Base-by-base conservation (phyloP, 2,329 filamentous ascomycete genomes). In the Teratosphaeria nubilosa region DNA sequence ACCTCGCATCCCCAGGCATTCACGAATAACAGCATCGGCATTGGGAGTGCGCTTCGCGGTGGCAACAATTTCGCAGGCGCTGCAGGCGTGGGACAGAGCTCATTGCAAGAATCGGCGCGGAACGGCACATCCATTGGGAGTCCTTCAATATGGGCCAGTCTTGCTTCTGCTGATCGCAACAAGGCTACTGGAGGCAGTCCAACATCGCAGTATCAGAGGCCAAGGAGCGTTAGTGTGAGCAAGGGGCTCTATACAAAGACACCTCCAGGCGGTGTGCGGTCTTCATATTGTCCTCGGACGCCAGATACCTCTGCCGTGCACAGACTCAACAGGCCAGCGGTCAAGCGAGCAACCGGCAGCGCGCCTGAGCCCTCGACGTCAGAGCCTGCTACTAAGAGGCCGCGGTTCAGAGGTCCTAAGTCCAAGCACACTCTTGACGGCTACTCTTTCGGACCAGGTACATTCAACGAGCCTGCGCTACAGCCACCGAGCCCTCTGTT, bases 401-500 rank as follows among this genome's bases (percentile, higher is more conserved):
- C 48, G 24, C 25, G 59, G 9, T 59, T 61, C 31, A 52, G 25
- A 27, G 56, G 11, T 10, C 63, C 64, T 7, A 62, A 63, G 24
- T 54, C 58, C 14, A 62, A 60, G 27, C 61, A 65, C 50, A 62
- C 56, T 13, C 64, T 68, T 48, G 65, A 67, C 57, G 59, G 58
- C 30, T 64, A 66, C 41, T 58, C 48, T 31, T 64, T 66, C 37
- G 30, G 56, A 27, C 58, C 57, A 6, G 53, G 60, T 9, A 58
- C 60, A n/a, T 58, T 61, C 54, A 58, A 60, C 52, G 53, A 51
- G 48, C 54, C 58, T 10, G 9, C 60, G 56, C 45, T 64, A 59
- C 48, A 57, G 54, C 58, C 62, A 37, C 59, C 58, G 10, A 59
- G 63, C 45, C 78, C 80, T 2, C 72, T 82, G 7, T 82, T 82